Conservation (phyloP, 257 asterid species). For the Nyctanthes arbortristis region DNA sequence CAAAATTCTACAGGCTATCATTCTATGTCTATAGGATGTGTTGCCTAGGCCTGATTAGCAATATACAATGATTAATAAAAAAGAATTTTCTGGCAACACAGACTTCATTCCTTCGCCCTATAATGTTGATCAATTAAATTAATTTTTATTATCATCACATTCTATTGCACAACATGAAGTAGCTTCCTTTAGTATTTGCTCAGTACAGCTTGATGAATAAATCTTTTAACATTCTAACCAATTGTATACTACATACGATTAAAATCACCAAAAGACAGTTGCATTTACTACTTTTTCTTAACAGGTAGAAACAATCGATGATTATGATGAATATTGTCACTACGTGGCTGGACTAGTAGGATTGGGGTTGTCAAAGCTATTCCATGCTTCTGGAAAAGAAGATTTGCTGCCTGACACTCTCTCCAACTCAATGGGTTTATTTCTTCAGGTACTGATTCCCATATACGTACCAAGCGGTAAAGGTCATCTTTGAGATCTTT, state of each 20-base stretch:
- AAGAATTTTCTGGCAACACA: background rate
- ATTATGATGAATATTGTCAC: slow-evolving; percentile 95
- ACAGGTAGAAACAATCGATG: slow-evolving; percentile 86
- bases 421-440: slow-evolving; percentile 92
- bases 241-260: background rate
- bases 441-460: slow-evolving; percentile 77
- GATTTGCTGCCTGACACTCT: slow-evolving; percentile 63
- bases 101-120: slow-evolving; percentile 2
- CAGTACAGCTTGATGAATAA: background rate
- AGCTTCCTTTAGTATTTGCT: background rate
- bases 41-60: slow-evolving; percentile 12
- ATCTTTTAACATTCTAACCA: background rate
- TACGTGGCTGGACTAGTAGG: slow-evolving; percentile 98
- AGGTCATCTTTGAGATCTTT: slow-evolving; percentile 12
- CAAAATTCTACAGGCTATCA: slow-evolving; percentile 7
- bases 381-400: slow-evolving; percentile 92
- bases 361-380: slow-evolving; percentile 81
- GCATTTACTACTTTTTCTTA: slow-evolving; percentile 20
- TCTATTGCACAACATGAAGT: slow-evolving; percentile 1
- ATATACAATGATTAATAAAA: background rate
- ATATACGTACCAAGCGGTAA: slow-evolving; percentile 16
- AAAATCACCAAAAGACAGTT: background rate
- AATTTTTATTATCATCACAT: background rate
- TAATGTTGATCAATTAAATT: slow-evolving; percentile 7
- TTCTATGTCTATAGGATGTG: slow-evolving; percentile 3